These are phyloP conservation scores for Anthracocystis setariae DNA, from an alignment of 1,284 basidiomycete genomes.

Conservation along the genomic window DNA sequence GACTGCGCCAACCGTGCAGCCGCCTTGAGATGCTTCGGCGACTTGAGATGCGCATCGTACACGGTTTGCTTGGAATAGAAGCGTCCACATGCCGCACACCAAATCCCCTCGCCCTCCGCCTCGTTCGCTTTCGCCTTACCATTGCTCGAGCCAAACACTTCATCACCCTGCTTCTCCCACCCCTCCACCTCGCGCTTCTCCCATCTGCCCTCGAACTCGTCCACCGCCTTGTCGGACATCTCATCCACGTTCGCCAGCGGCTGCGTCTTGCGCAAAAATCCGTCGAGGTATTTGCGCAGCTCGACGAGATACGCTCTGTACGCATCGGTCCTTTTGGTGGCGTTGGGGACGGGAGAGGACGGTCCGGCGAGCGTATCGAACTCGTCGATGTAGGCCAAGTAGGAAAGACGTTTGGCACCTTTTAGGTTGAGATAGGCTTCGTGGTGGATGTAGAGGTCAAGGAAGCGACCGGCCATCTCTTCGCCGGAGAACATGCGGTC, in stretches of 20 bases:
- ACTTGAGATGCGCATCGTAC: constrained; percentile 92
- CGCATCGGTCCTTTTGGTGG: constrained; percentile 57
- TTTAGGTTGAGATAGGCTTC: constrained; percentile 82
- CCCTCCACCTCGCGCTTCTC: constrained; percentile 77
- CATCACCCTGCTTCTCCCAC: constrained; percentile 75
- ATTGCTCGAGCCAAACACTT: constrained; percentile 57
- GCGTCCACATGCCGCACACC: constrained; percentile 95
- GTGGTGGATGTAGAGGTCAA: constrained; percentile 91
- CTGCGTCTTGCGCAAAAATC: constrained; percentile 85
- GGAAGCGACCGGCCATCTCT: constrained; percentile 91
- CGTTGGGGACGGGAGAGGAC: constrained; percentile 35
- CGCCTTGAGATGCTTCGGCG: constrained; percentile 93
- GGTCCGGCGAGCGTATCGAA: constrained; percentile 73
- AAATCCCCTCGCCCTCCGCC: constrained; percentile 75
- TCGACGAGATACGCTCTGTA: constrained; percentile 58
- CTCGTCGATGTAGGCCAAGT: constrained; percentile 79
- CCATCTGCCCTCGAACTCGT: constrained; percentile 83
- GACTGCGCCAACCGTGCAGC: constrained; percentile 74
- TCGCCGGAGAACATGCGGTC: constrained; percentile 75
- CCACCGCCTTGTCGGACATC: constrained; percentile 75
- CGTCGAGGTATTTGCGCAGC: constrained; percentile 83
- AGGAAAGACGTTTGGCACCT: constrained; percentile 84
- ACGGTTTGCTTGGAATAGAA: constrained; percentile 96
- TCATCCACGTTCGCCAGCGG: constrained; percentile 84
- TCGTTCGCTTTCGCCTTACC: constrained; percentile 44